Conservation (phyloP, 768 basidiomycete species). For the Podaxis sp. region DNA sequence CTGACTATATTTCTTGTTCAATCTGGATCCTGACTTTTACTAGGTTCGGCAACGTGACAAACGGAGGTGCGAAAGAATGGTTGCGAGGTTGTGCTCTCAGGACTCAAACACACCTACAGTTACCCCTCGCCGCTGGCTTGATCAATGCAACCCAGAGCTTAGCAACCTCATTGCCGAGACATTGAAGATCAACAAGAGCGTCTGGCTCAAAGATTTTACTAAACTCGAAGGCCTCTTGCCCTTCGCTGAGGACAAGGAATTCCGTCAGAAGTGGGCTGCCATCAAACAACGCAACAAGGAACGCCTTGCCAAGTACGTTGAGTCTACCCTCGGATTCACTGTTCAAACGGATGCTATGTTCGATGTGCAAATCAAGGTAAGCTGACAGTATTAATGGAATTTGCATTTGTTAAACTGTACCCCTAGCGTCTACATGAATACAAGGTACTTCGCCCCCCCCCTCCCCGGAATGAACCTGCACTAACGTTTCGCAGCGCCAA, state of each 20-base stretch:
- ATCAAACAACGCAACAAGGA: slow-evolving; percentile 93
- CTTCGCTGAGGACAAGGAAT: slow-evolving; percentile 64
- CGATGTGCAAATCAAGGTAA: slow-evolving; percentile 85
- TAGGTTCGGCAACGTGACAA: slow-evolving; percentile 87
- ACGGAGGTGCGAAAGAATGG: slow-evolving; percentile 66
- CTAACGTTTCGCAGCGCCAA: slow-evolving; percentile 57
- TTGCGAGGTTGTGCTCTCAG: not conserved
- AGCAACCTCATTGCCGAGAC: slow-evolving; percentile 81
- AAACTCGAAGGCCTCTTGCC: slow-evolving; percentile 76
- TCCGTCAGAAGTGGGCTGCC: slow-evolving; percentile 77
- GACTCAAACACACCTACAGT: slow-evolving; percentile 35
- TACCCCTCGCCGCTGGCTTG: slow-evolving; percentile 91
- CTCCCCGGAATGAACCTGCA: not conserved
- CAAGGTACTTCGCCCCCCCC: slow-evolving; percentile 44
- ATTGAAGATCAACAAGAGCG: slow-evolving; percentile 65
- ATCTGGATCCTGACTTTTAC: slow-evolving; percentile 1
- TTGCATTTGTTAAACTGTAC: not conserved
- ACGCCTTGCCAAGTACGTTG: slow-evolving; percentile 73
- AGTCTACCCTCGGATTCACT: slow-evolving; percentile 62
- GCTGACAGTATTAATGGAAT: slow-evolving; percentile 8
- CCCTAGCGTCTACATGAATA: slow-evolving; percentile 86
- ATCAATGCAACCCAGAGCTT: slow-evolving; percentile 90
- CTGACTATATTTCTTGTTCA: not conserved
- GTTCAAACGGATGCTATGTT: slow-evolving; percentile 79
- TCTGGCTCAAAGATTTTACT: slow-evolving; percentile 82